A percentile compares a stretch with the other conserved stretches of the same genome.
phyloP scores from a whole-genome alignment of 2,329 filamentous ascomycete genomes.

The Diaporthe sp. region DNA sequence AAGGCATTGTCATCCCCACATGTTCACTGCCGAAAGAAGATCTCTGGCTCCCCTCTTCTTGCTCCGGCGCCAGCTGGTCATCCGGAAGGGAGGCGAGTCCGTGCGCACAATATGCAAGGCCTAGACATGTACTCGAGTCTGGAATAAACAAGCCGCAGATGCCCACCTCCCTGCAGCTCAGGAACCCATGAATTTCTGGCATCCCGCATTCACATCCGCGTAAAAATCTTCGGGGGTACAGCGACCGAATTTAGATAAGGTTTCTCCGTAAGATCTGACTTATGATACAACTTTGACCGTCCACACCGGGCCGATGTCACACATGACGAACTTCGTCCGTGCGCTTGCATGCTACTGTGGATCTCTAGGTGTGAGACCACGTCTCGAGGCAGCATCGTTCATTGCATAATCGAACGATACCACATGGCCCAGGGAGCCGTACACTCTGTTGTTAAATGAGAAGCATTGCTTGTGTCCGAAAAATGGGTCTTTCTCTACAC shows the following conservation, averaged over 20 bases:
- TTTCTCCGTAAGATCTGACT: constrained; percentile 26
- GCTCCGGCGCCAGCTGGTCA: neutral
- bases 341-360: constrained; percentile 6
- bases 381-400: neutral
- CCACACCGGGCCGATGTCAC: constrained; percentile 20
- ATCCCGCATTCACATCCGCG: neutral
- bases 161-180: neutral
- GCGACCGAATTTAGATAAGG: constrained; percentile 7
- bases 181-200: neutral
- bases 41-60: neutral
- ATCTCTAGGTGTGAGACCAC: neutral
- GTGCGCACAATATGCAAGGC: neutral
- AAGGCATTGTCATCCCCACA: neutral
- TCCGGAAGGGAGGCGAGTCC: neutral
- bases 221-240: neutral
- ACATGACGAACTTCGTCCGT: constrained; percentile 17
- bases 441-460: neutral
- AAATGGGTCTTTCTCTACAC: neutral
- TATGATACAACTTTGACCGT: neutral
- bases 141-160: neutral
- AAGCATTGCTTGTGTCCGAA: neutral
- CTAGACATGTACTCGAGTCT: neutral
- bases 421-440: neutral
- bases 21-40: neutral
- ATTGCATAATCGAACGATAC: neutral